phyloP scores from a whole-genome alignment of 2,329 filamentous ascomycete genomes.

The Amphichorda felina region DNA sequence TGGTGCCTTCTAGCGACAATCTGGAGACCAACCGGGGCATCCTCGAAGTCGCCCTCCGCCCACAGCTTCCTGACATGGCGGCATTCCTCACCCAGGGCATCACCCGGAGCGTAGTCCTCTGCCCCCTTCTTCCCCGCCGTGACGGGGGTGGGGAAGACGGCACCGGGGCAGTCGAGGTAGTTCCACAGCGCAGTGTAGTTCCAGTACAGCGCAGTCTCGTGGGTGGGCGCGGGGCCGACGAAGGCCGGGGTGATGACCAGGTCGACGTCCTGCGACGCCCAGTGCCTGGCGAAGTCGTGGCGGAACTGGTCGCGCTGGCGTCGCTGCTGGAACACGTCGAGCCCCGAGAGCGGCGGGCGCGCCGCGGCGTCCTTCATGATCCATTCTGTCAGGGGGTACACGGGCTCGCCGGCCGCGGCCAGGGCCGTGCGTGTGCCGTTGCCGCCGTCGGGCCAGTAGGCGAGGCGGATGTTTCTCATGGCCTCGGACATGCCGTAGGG shows the following conservation, averaged over 20 bases:
- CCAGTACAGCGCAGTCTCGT: slow-evolving; percentile 23
- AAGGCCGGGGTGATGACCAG: slow-evolving; percentile 21
- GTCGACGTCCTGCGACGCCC: slow-evolving; percentile 22
- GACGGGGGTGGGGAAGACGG: slow-evolving; percentile 20
- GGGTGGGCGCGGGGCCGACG: slow-evolving; percentile 21
- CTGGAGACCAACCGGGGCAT: slow-evolving; percentile 19
- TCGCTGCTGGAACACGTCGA: slow-evolving; percentile 12
- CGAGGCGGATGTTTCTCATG: slow-evolving; percentile 7
- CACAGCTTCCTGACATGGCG: slow-evolving; percentile 17
- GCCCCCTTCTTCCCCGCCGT: slow-evolving; percentile 11
- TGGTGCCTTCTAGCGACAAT: slow-evolving; percentile 20
- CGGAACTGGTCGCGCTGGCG: slow-evolving; percentile 17
- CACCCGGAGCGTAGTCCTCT: slow-evolving; percentile 11
- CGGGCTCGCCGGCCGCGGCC: slow-evolving; percentile 12
- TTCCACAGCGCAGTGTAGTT: slow-evolving; percentile 25
- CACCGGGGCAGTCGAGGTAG: slow-evolving; percentile 22
- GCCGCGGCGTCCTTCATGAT: slow-evolving; percentile 5
- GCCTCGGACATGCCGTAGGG: slow-evolving; percentile 11
- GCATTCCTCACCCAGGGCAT: slow-evolving; percentile 17
- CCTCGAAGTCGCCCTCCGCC: slow-evolving; percentile 19
- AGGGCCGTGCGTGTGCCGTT: slow-evolving; percentile 7
- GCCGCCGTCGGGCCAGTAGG: slow-evolving; percentile 14
- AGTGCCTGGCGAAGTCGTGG: slow-evolving; percentile 17
- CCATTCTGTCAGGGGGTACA: slow-evolving; percentile 14
- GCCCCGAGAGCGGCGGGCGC: too few species aligned